Base-by-base conservation (phyloP, 1,284 basidiomycete species). In the Cutaneotrichosporon cavernicola region DNA sequence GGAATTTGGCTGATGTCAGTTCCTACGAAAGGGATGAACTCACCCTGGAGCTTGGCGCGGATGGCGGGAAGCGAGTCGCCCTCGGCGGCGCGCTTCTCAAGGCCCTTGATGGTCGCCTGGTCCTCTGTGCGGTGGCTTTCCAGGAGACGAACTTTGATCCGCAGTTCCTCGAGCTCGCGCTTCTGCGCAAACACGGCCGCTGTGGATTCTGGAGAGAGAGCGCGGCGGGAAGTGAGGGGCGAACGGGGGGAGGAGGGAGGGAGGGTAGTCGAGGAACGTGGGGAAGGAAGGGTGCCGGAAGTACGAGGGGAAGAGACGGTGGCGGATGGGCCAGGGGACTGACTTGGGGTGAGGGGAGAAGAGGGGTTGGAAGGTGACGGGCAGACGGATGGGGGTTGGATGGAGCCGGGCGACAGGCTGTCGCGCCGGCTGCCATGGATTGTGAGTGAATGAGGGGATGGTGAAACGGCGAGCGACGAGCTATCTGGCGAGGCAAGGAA, bases 61-160 rank as follows among this genome's bases (percentile, higher is more conserved):
- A 92, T 84, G 4, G 90, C 85, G n/a, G 91, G 87, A 70, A 96
- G 91, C 16, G 88, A 85, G 73, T 94, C 91, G 0, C 90, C 90
- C 69, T 97, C 92, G 4, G 86, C 84, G 7, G 91, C 87, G 52
- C 90, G 86, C 9, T 86, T 85, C 76, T 99, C 93, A n/a, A 97
- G 86, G 73, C 90, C 88, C 60, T 90, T 87, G 32, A 97, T 84
- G 65, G 87, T 88, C 21, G 89, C 88, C 0, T 90, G 84, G 73
- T 97, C 96, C 67, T 97, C 94, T 1, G 87, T 86, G 16, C 92
- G 88, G 73, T 92, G 89, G 21, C 86, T 86, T 81, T 99, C 96
- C 26, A 97, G 82, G 5, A 96, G 87, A 36, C 91, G 87, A 22
- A 91, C 84, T 78, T 91, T 92, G 58, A 89, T 89, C 47, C 89